phyloP scores from a whole-genome alignment of 495 filamentous ascomycete genomes.

The Tuber indicum region DNA sequence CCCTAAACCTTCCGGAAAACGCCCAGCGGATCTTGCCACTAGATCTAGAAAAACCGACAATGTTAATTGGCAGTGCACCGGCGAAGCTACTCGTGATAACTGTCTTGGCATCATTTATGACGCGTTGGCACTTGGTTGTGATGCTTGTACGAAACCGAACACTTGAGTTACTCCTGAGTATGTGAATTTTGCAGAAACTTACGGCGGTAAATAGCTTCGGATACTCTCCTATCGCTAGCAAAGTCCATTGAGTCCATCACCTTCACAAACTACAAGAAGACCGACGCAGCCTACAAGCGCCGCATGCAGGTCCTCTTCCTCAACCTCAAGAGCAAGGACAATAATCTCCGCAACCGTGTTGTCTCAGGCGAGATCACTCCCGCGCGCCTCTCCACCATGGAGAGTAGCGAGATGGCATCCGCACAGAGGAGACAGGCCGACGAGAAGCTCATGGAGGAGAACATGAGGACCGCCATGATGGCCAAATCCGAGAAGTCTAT shows the following conservation, averaged over 20 bases:
- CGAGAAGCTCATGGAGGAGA: constrained; percentile 68
- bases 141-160: constrained; percentile 45
- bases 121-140: constrained; percentile 58
- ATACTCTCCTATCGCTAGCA: constrained; percentile 49
- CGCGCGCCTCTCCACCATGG: constrained; percentile 63
- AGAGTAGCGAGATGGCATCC: constrained; percentile 63
- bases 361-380: constrained; percentile 64
- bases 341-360: constrained; percentile 69
- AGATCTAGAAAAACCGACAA: constrained; percentile 73
- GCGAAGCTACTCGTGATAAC: constrained; percentile 64
- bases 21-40: constrained; percentile 62
- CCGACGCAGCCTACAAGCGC: constrained; percentile 61
- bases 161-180: not conserved
- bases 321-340: constrained; percentile 88
- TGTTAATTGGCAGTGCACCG: constrained; percentile 63
- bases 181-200: not conserved
- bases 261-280: constrained; percentile 59
- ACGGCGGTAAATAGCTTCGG: constrained; percentile 40
- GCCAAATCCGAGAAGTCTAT: constrained; percentile 82
- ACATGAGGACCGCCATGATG: constrained; percentile 91
- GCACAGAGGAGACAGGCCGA: constrained; percentile 62
- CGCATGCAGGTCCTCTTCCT: constrained; percentile 89
- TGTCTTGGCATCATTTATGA: constrained; percentile 91
- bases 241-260: constrained; percentile 72
- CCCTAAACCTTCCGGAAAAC: constrained; percentile 44